A percentile compares a stretch with the other conserved stretches of the same genome.
phyloP scores from a whole-genome alignment of 2,329 filamentous ascomycete genomes.

The Pestalotiopsis sp. region DNA sequence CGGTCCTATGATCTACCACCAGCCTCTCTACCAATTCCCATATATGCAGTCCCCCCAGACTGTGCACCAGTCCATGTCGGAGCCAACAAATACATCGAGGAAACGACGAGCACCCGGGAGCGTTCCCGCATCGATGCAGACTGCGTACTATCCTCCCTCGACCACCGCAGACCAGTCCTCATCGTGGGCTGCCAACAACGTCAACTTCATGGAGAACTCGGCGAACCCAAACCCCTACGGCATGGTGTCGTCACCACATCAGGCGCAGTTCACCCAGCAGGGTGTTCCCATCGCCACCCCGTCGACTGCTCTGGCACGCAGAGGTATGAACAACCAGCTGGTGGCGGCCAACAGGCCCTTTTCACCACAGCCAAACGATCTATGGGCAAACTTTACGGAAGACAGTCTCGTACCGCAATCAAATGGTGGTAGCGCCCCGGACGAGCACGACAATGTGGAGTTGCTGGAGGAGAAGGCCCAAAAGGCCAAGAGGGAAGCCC shows the following conservation, averaged over 20 bases:
- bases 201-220: constrained; percentile 34
- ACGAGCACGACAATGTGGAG: constrained; percentile 73
- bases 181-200: constrained; percentile 53
- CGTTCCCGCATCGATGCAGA: constrained; percentile 34
- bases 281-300: constrained; percentile 35
- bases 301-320: constrained; percentile 55
- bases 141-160: constrained; percentile 29
- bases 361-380: constrained; percentile 31
- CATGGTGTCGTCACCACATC: constrained; percentile 31
- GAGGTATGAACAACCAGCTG: constrained; percentile 54
- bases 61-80: constrained; percentile 18
- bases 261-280: constrained; percentile 33
- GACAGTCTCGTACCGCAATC: constrained; percentile 45
- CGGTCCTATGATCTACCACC: constrained; percentile 5
- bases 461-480: constrained; percentile 79
- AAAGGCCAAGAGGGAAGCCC: constrained; percentile 83
- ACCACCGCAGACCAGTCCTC: constrained; percentile 51
- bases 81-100: constrained; percentile 31
- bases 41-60: not conserved
- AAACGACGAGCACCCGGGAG: constrained; percentile 36
- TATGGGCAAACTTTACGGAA: constrained; percentile 44
- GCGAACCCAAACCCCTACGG: constrained; percentile 35
- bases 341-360: constrained; percentile 37
- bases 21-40: constrained; percentile 2
- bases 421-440: constrained; percentile 35